Evolutionary conservation across 495 filamentous ascomycete genomes (phyloP), one percentile per base, ranked within the genome.

Genomic region (Xylaria grammica): DNA sequence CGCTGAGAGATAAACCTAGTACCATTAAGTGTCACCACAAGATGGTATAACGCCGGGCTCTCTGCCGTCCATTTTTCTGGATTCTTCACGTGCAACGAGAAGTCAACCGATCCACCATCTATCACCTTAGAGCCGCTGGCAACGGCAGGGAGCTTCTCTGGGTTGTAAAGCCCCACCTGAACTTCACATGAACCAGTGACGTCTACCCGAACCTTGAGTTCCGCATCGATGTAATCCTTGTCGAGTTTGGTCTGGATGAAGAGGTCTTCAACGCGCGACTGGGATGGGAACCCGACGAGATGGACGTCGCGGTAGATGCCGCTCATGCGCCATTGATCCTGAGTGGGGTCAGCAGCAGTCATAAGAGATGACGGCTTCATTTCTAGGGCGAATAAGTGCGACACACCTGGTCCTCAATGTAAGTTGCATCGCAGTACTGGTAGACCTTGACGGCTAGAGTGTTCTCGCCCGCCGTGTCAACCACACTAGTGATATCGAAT

Each of bases 51-150:
- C 49, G 79, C 73, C 0, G 89, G 89, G 0, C 81, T 85, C 68
- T 90, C 89, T 4, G 88, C 88, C 1, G 87, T 89, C 89, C 89
- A 91, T 69, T 87, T 86, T 9, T 69, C 52, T 0, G 85, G 85
- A 30, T 82, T 69, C 8, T 70, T 36, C 54, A 89, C 69, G 1
- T 74, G 50, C 3, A 87, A 66, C 3, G 58, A 69, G 51, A 87
- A 71, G 1, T 75, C 65, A 4, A 70, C 55, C 26, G 63, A 68
- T 6, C 60, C 63, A 13, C 60, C 63, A 6, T 64, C 65, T 4
- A 56, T 44, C 20, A 36, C 36, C 17, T 62, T 60, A 13, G 69
- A 56, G 5, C 45, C 52, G 7, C 30, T 66, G 20, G 63, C 63
- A 6, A 81, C 53, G 3, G 55, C 17, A 6, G 58, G 52, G 0